Conservation (phyloP, 2,329 filamentous ascomycete genomes). For the Ophiostoma montium region DNA sequence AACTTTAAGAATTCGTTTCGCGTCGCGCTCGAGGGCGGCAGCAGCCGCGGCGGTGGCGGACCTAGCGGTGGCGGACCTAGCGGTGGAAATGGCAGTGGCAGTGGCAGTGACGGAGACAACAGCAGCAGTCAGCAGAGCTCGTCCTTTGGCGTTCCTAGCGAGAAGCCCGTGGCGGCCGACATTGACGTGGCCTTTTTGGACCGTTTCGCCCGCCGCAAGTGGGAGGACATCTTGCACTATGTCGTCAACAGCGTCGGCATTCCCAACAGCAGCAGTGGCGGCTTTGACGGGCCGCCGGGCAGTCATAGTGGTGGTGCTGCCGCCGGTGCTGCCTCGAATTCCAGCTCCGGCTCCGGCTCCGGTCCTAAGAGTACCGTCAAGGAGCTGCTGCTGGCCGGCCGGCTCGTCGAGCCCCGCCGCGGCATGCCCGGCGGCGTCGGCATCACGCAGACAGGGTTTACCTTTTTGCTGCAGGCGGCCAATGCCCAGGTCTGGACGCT, state of each 20-base stretch:
- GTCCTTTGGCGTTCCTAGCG: conserved; percentile 81
- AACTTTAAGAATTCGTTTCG: conserved; percentile 76
- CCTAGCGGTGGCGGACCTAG: too few species aligned
- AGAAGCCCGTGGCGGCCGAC: conserved; percentile 43
- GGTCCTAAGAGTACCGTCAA: conserved; percentile 68
- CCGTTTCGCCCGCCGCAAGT: conserved; percentile 71
- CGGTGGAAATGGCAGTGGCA: background rate
- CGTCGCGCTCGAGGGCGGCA: conserved; percentile 62
- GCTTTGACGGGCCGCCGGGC: conserved; percentile 22
- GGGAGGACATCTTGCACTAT: conserved; percentile 93
- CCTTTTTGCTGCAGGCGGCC: conserved; percentile 84
- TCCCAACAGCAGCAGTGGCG: conserved; percentile 13
- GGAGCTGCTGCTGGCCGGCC: conserved; percentile 64
- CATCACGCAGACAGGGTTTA: conserved; percentile 89
- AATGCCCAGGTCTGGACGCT: conserved; percentile 97
- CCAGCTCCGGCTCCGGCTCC: too few species aligned
- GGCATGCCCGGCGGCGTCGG: conserved; percentile 34
- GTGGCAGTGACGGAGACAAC: background rate
- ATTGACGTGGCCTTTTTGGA: conserved; percentile 66
- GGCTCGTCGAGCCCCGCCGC: conserved; percentile 53
- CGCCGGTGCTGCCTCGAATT: background rate
- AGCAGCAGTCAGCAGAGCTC: conserved; percentile 63
- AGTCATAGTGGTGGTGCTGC: conserved; percentile 21
- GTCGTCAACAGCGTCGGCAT: conserved; percentile 66
- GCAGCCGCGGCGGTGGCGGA: background rate